phyloP scores from a whole-genome alignment of 2,329 filamentous ascomycete genomes.

The Colletotrichum paranaense region DNA sequence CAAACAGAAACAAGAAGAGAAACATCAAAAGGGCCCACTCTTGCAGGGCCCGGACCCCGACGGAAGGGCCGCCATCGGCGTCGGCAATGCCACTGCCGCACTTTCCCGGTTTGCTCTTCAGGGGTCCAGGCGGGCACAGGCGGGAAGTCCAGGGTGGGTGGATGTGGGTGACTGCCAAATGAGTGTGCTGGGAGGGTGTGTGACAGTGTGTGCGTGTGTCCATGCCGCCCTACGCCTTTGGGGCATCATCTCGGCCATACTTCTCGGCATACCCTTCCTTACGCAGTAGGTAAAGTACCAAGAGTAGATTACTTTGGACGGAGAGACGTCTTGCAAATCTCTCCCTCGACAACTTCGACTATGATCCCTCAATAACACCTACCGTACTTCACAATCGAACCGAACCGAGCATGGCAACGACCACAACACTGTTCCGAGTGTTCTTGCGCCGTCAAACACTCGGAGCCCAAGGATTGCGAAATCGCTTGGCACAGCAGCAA shows the following conservation, averaged over 20 bases:
- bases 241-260: background rate
- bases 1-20: constrained; percentile 21
- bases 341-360: background rate
- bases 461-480: constrained; percentile 32
- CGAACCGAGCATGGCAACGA: constrained; percentile 37
- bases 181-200: background rate
- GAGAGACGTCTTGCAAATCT: background rate
- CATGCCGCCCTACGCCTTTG: background rate
- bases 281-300: background rate
- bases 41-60: constrained; percentile 19
- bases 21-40: constrained; percentile 3
- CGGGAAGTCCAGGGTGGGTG: background rate
- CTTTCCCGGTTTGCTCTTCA: constrained; percentile 9
- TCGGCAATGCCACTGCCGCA: constrained; percentile 16
- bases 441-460: constrained; percentile 44
- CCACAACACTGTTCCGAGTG: constrained; percentile 38
- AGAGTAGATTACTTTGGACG: background rate
- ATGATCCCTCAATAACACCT: constrained; percentile 20
- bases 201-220: constrained; percentile 4
- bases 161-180: no score
- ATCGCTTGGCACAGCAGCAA: constrained; percentile 29
- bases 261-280: constrained; percentile 2
- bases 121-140: constrained; percentile 3
- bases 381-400: background rate
- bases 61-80: constrained; percentile 21